Conservation (phyloP, 1,284 basidiomycete genomes). For the Rhodotorula sp. region DNA sequence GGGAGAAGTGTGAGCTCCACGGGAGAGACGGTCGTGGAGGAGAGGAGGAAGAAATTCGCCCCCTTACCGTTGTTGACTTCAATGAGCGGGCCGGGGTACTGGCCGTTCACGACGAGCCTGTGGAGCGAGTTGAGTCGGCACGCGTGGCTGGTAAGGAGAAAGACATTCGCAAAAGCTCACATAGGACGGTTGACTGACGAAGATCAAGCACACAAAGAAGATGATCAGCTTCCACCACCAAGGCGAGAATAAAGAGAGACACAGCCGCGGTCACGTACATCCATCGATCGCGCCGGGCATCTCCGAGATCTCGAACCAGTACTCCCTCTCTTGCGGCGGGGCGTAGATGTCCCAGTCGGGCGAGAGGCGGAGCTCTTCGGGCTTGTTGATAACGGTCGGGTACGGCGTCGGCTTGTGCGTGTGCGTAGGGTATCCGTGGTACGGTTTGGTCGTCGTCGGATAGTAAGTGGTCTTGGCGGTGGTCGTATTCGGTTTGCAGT, state of each 20-base stretch:
- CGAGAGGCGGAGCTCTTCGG: constrained; percentile 16
- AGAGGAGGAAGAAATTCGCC: too few relatives aligned
- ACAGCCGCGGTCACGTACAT: background rate
- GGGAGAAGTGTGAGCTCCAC: background rate
- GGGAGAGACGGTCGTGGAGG: background rate
- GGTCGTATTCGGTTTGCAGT: background rate
- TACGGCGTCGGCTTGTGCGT: background rate
- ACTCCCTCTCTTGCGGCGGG: constrained; percentile 11
- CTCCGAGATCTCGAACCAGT: constrained; percentile 9
- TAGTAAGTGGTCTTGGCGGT: background rate
- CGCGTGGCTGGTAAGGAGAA: background rate
- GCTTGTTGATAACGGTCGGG: constrained; percentile 13
- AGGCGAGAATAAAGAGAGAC: background rate
- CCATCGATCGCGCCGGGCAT: constrained; percentile 12
- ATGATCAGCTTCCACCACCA: background rate
- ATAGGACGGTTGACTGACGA: constrained; percentile 43
- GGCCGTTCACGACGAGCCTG: constrained; percentile 53
- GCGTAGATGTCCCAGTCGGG: constrained; percentile 18
- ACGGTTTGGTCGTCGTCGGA: background rate
- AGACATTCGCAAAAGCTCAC: constrained; percentile 40
- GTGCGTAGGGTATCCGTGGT: background rate
- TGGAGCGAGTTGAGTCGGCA: background rate
- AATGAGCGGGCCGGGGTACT: constrained; percentile 56
- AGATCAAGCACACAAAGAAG: too few relatives aligned
- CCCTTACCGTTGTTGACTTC: constrained; percentile 53